Conservation (phyloP, 2,329 filamentous ascomycete genomes). For the Clarireedia sp. region DNA sequence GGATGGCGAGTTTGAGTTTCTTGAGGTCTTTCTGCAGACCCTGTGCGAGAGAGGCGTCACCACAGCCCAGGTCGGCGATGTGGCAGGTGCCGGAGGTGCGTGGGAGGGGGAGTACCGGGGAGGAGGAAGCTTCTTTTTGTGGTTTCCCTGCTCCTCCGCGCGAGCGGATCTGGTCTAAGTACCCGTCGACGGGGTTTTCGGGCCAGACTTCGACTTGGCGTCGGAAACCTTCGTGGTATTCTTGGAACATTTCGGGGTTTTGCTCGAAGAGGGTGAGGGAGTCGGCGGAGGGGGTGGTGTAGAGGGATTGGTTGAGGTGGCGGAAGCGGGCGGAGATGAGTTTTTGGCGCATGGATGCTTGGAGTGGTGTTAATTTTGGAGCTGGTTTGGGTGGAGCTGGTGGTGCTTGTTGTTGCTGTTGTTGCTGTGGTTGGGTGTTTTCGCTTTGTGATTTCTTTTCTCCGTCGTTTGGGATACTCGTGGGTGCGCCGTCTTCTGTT, state of each 20-base stretch:
- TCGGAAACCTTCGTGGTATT: constrained; percentile 95
- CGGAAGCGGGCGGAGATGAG: constrained; percentile 92
- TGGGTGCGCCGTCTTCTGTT: neutral
- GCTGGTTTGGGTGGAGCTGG: constrained; percentile 34
- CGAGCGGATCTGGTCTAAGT: constrained; percentile 61
- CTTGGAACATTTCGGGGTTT: constrained; percentile 86
- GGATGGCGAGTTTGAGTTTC: constrained; percentile 64
- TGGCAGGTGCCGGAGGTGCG: constrained; percentile 65
- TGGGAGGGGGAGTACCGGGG: constrained; percentile 43
- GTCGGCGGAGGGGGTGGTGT: constrained; percentile 79
- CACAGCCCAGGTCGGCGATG: constrained; percentile 88
- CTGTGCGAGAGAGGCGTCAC: constrained; percentile 75
- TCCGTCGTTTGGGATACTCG: neutral
- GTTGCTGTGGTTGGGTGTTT: constrained; percentile 14
- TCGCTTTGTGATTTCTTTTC: neutral
- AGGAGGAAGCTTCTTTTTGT: constrained; percentile 15
- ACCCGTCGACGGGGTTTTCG: constrained; percentile 87
- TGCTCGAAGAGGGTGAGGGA: constrained; percentile 76
- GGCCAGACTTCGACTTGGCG: constrained; percentile 95
- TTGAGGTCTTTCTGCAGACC: constrained; percentile 55
- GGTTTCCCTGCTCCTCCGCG: constrained; percentile 39
- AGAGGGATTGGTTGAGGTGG: constrained; percentile 92
- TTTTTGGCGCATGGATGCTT: constrained; percentile 91
- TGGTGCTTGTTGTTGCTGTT: constrained; percentile 20
- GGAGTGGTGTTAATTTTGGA: constrained; percentile 77